Evolutionary conservation across 345 rosid genomes (phyloP).

Genomic region (Aurinia saxatilis): DNA sequence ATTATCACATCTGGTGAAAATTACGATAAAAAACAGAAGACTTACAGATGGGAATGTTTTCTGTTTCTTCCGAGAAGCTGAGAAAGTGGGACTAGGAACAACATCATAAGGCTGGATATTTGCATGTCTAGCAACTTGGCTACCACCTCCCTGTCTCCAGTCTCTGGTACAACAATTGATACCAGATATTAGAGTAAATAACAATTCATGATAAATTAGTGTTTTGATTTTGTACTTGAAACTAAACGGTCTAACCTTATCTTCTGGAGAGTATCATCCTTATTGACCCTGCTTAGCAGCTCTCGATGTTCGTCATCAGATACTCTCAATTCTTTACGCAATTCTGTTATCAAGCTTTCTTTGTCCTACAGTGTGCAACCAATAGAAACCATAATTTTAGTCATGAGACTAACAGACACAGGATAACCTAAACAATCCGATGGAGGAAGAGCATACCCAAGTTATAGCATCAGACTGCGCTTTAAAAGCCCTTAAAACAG

Average conservation of each 20-base stretch:
- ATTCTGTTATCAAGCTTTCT: conserved; percentile 87
- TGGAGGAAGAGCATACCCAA: conserved; percentile 55
- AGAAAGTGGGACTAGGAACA: conserved; percentile 64
- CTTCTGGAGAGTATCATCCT: conserved; percentile 69
- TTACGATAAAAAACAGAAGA: conserved; percentile 9
- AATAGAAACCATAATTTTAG: conserved; percentile 6
- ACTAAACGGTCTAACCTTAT: conserved; percentile 56
- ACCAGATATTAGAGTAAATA: neutral
- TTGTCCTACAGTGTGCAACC: conserved; percentile 55
- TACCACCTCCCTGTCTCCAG: conserved; percentile 80
- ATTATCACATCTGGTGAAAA: neutral
- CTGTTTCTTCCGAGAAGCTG: conserved; percentile 83
- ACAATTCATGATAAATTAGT: neutral
- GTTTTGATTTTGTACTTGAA: conserved; percentile 2
- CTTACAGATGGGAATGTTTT: conserved; percentile 62
- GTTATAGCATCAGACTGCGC: conserved; percentile 97
- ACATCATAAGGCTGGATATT: conserved; percentile 45
- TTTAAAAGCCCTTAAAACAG: conserved; percentile 92
- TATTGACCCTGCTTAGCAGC: conserved; percentile 69
- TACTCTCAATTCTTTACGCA: conserved; percentile 87
- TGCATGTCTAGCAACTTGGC: conserved; percentile 47
- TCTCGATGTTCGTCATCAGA: conserved; percentile 98
- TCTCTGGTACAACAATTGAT: conserved; percentile 44
- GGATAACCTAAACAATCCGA: neutral
- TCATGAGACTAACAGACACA: neutral